phyloP scores from a whole-genome alignment of 352 stramenopile species.

The Pythium coloratum region DNA sequence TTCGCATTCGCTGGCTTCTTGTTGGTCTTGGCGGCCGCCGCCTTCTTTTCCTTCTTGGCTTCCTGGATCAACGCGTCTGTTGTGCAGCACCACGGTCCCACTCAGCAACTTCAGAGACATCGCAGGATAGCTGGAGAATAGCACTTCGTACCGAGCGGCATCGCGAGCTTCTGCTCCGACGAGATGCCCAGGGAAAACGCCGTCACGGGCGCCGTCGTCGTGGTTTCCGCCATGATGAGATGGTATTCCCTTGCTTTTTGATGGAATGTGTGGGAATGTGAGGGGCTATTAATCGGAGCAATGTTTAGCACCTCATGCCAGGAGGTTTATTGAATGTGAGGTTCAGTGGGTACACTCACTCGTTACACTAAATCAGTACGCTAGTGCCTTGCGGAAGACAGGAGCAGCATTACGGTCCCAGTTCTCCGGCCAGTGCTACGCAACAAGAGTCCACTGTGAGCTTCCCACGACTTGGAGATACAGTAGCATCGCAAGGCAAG shows the following conservation, averaged over 20 bases:
- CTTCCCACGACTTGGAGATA: not conserved
- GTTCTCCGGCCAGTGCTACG: constrained; percentile 77
- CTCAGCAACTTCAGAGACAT: constrained; percentile 5
- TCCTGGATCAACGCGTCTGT: constrained; percentile 20
- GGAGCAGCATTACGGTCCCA: constrained; percentile 64
- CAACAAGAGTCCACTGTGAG: constrained; percentile 2
- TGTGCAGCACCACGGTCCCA: not conserved
- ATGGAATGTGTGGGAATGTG: constrained; percentile 1
- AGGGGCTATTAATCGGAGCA: constrained; percentile 14
- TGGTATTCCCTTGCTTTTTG: not conserved
- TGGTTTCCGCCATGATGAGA: constrained; percentile 12
- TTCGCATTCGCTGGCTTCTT: not conserved
- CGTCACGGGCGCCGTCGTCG: constrained; percentile 9
- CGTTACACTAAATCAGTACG: constrained; percentile 18
- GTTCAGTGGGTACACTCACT: not conserved
- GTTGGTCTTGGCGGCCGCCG: not conserved
- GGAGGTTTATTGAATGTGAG: constrained; percentile 17
- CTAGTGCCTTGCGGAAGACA: constrained; percentile 59
- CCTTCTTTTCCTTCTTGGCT: constrained; percentile 22
- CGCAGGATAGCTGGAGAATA: not conserved
- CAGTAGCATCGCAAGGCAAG: not conserved
- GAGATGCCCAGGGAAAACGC: constrained; percentile 30
- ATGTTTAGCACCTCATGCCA: not conserved
- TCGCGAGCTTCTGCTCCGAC: constrained; percentile 29
- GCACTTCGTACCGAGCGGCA: constrained; percentile 27